These are phyloP conservation scores for Wickerhamiella alocasiicola DNA, from an alignment of 805 yeast species.

Conservation along the genomic window DNA sequence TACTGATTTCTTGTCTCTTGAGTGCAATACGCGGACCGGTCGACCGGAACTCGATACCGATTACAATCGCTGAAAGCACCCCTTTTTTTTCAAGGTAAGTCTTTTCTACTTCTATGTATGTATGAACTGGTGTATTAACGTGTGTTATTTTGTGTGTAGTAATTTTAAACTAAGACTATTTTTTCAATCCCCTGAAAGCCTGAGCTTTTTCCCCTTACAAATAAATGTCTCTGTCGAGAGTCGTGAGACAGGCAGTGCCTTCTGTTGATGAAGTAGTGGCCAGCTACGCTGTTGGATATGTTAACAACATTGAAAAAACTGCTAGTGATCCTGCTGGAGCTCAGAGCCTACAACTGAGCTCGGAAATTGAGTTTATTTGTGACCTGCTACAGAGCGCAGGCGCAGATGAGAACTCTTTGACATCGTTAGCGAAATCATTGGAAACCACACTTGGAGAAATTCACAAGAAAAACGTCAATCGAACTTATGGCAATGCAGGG, in stretches of 20 bases:
- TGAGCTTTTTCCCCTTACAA: too few relatives aligned
- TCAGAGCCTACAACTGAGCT: slow-evolving; percentile 50
- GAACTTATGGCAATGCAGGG: slow-evolving; percentile 57
- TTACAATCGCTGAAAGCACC: slow-evolving; percentile 18
- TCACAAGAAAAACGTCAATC: slow-evolving; percentile 33
- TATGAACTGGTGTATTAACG: too few relatives aligned
- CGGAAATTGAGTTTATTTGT: slow-evolving; percentile 57
- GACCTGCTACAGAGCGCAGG: slow-evolving; percentile 71
- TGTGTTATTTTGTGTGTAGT: too few relatives aligned
- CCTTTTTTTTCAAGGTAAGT: too few relatives aligned
- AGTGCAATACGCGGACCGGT: slow-evolving; percentile 25
- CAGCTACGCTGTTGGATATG: slow-evolving; percentile 83
- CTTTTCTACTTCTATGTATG: too few relatives aligned
- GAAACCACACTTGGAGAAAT: slow-evolving; percentile 36
- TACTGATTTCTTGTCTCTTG: slow-evolving; percentile 19
- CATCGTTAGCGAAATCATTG: slow-evolving; percentile 39
- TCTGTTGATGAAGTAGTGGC: slow-evolving; percentile 76
- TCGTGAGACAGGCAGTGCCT: slow-evolving; percentile 78
- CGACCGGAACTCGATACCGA: slow-evolving; percentile 25
- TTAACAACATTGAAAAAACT: slow-evolving; percentile 62
- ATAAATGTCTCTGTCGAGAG: slow-evolving; percentile 9
- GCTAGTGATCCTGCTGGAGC: slow-evolving; percentile 77
- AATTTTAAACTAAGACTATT: too few relatives aligned
- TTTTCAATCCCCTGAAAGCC: too few relatives aligned
- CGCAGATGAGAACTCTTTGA: slow-evolving; percentile 48